Percentiles rank a stretch among this genome's conserved stretches.
phyloP scores from a whole-genome alignment of 257 asterid genomes.

The Forsythia suspensa region DNA sequence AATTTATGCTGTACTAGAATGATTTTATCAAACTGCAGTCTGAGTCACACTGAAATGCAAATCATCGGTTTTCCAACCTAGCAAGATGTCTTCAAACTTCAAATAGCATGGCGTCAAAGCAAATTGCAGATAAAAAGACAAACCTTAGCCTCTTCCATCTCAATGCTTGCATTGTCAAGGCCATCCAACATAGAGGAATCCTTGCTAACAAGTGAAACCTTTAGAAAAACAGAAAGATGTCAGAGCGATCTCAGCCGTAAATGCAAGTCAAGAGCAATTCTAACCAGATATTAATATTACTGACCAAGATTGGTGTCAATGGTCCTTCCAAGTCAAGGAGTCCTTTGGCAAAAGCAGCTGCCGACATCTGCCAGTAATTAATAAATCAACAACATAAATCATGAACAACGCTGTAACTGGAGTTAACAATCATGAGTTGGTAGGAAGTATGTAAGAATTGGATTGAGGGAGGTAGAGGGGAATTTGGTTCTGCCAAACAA shows the following conservation, averaged over 20 bases:
- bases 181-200: slow-evolving; percentile 99
- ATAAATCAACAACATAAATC: slow-evolving; percentile 16
- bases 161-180: slow-evolving; percentile 86
- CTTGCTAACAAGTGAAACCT: slow-evolving; percentile 99
- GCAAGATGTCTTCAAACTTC: not conserved
- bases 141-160: slow-evolving; percentile 97
- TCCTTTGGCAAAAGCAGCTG: slow-evolving; percentile 99
- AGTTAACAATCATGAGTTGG: not conserved
- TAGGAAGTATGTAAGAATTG: slow-evolving; percentile 7
- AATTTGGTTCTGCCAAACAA: slow-evolving; percentile 2
- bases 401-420: slow-evolving; percentile 9
- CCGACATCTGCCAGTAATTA: slow-evolving; percentile 73
- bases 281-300: slow-evolving; percentile 25
- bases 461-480: slow-evolving; percentile 11
- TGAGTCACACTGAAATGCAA: not conserved
- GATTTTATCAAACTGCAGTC: not conserved
- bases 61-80: not conserved
- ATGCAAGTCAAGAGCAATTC: slow-evolving; percentile 2
- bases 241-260: not conserved
- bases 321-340: slow-evolving; percentile 98
- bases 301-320: slow-evolving; percentile 94
- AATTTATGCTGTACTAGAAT: not conserved
- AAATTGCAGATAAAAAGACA: slow-evolving; percentile 23
- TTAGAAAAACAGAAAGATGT: slow-evolving; percentile 11
- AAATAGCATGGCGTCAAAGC: not conserved